Percentiles rank a stretch among this genome's conserved stretches.
Conservation (phyloP, 371 early-diverging fungal genomes). For the Mucor ambiguus region DNA sequence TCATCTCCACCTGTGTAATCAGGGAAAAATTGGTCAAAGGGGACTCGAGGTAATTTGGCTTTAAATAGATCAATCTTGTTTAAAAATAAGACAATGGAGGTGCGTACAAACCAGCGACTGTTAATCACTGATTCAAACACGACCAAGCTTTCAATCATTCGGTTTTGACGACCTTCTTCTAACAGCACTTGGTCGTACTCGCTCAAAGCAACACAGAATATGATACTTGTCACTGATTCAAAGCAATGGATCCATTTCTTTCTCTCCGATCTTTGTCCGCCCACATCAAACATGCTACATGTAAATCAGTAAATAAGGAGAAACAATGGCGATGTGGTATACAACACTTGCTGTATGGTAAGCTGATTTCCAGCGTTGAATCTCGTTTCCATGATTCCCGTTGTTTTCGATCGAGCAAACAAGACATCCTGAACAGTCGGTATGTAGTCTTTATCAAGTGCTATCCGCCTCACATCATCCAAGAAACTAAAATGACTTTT, state of each 20-base stretch:
- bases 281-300: constrained; percentile 74
- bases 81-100: constrained; percentile 77
- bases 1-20: constrained; percentile 72
- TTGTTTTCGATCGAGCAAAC: constrained; percentile 81
- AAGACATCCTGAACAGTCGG: constrained; percentile 77
- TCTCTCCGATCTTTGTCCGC: constrained; percentile 79
- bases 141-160: constrained; percentile 79
- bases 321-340: neutral
- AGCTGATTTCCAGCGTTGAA: constrained; percentile 64
- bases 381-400: constrained; percentile 79
- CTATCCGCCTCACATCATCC: constrained; percentile 59
- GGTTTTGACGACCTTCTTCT: constrained; percentile 74
- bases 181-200: constrained; percentile 76
- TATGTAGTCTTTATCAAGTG: constrained; percentile 59
- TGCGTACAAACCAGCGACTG: constrained; percentile 64
- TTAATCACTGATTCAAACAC: constrained; percentile 82
- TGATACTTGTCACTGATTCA: constrained; percentile 75
- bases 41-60: constrained; percentile 56
- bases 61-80: constrained; percentile 83
- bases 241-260: constrained; percentile 95
- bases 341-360: constrained; percentile 56
- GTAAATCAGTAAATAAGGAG: neutral
- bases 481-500: constrained; percentile 70
- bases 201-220: constrained; percentile 68
- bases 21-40: constrained; percentile 58